Base-by-base conservation (phyloP, 495 filamentous ascomycete genomes). In the Rhizodiscina lignyota region DNA sequence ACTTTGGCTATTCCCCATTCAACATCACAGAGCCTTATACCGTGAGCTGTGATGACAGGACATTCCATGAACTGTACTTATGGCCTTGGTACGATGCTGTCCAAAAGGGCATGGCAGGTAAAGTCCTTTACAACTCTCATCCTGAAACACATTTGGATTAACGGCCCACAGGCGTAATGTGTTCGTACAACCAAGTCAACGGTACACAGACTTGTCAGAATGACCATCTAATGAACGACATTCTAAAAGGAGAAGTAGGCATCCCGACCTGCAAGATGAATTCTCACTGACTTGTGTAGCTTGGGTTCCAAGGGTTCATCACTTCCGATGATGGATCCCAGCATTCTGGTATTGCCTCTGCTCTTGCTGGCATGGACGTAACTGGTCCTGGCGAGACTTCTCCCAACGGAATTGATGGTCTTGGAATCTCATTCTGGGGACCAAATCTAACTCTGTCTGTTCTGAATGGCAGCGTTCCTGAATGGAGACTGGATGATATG, bases 51-150 rank as follows among this genome's bases (percentile, higher is more conserved):
- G 73, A 77, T 34, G 74, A 83, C 44, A 59, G 67, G 32, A 78
- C 77, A 0, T 56, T 82, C 43, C 77, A 82, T 45, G 77, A 82
- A 50, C 40, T 79, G 2, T 83, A 82, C 47, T 59, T 79, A 1
- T 84, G 74, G 72, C 72, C 73, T 0, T 83, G 80, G 50, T 65
- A 67, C 21, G 68, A 81, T 43, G 70, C 74, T 0, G 66, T 77
- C 1, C 63, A 63, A 21, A 73, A 77, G 1, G 64, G 69, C 4
- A 67, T 63, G 2, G 72, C 64, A 1, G 68, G 60, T 30, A 58
- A n/a, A n/a, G n/a, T n/a, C n/a, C n/a, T n/a, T n/a, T n/a, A n/a
- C n/a, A n/a, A n/a, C n/a, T n/a, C n/a, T n/a, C n/a, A n/a, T n/a
- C n/a, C n/a, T n/a, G n/a, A n/a, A n/a, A n/a, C n/a, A n/a, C n/a